phyloP scores from a whole-genome alignment of 202 grass and related monocot species.

The Saccharum hybrid region DNA sequence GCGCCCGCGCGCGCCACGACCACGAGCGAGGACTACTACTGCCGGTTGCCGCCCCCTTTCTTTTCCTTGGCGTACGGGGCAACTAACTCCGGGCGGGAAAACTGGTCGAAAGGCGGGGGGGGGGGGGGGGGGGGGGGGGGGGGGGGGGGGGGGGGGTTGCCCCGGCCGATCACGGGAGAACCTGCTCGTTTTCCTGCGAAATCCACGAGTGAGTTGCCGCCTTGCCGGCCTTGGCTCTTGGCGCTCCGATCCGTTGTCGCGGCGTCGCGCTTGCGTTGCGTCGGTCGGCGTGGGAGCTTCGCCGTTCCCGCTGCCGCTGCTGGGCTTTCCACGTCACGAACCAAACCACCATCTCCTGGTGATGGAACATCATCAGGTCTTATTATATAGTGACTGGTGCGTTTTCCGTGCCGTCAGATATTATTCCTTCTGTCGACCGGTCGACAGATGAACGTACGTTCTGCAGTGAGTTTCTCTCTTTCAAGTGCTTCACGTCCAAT shows the following conservation, averaged over 20 bases:
- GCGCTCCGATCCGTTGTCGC: neutral
- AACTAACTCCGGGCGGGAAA: neutral
- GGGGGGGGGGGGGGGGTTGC: too few species aligned
- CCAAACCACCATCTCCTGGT: neutral
- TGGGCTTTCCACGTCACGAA: too few species aligned
- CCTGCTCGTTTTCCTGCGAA: neutral
- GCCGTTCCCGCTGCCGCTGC: too few species aligned
- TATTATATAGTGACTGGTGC: neutral
- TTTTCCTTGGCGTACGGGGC: too few species aligned
- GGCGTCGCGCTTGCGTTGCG: too few species aligned
- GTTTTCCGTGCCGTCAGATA: neutral
- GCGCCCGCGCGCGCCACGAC: too few species aligned
- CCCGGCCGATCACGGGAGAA: neutral
- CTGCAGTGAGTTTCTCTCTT: neutral
- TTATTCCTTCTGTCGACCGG: neutral
- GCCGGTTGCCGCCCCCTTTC: too few species aligned
- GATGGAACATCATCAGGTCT: neutral
- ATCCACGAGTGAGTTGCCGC: neutral
- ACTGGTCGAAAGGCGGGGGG: too few species aligned
- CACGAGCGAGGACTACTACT: neutral
- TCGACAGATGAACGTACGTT: neutral
- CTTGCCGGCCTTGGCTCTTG: too few species aligned
- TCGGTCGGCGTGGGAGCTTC: too few species aligned
- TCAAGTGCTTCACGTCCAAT: too few species aligned
- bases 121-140: too few species aligned